Conservation (phyloP, 345 rosid genomes). For the Salix brachista region DNA sequence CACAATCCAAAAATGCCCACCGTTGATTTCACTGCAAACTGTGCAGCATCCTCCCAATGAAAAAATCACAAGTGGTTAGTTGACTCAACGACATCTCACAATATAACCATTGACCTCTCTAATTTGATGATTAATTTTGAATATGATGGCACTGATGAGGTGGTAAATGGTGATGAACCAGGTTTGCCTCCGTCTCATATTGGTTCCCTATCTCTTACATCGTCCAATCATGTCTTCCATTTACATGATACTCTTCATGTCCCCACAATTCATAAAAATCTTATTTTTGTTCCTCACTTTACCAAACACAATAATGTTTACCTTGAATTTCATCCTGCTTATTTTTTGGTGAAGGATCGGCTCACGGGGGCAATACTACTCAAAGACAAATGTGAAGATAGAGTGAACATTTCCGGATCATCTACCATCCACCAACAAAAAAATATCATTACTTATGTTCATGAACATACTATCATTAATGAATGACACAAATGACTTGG, state of each 20-base stretch:
- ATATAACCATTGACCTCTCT: neutral
- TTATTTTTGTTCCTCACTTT: neutral
- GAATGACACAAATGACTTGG: too few species aligned
- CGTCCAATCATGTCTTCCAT: neutral
- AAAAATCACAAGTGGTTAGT: neutral
- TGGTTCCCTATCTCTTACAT: neutral
- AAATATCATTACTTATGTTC: too few species aligned
- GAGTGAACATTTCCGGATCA: too few species aligned
- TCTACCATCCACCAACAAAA: too few species aligned
- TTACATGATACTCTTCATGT: too few species aligned
- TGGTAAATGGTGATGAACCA: neutral
- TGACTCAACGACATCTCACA: neutral
- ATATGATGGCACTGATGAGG: neutral
- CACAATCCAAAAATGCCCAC: too few species aligned
- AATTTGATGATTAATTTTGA: too few species aligned
- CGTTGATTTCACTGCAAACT: neutral
- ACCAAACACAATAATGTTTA: neutral
- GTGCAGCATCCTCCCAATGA: neutral
- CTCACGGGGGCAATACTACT: too few species aligned
- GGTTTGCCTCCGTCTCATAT: too few species aligned
- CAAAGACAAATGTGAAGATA: too few species aligned
- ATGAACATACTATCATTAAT: too few species aligned
- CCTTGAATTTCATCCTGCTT: neutral
- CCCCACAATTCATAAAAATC: neutral
- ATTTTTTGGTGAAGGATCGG: too few species aligned